These are phyloP conservation scores for Pholiota molesta DNA, from an alignment of 768 basidiomycete species.

Conservation along the genomic window DNA sequence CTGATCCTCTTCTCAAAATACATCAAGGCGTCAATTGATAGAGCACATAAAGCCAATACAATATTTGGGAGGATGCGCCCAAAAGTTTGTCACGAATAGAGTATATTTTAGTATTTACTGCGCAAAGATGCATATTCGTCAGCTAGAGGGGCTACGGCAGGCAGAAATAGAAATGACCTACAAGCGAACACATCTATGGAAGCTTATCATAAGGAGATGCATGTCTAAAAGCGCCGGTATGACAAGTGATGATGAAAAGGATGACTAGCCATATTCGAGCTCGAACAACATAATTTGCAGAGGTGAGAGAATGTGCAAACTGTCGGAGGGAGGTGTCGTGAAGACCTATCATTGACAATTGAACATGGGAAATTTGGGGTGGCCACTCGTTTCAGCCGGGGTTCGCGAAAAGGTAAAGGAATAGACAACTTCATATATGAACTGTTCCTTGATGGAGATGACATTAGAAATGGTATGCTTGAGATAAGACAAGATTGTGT, in stretches of 20 bases:
- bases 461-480: background rate
- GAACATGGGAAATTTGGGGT: slow-evolving; percentile 14
- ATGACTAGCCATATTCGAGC: slow-evolving; percentile 12
- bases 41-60: slow-evolving; percentile 5
- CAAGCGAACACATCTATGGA: slow-evolving; percentile 10
- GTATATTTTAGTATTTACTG: slow-evolving; percentile 14
- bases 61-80: slow-evolving; percentile 17
- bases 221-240: slow-evolving; percentile 22
- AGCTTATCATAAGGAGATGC: slow-evolving; percentile 23
- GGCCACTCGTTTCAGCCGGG: slow-evolving; percentile 20
- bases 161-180: slow-evolving; percentile 18
- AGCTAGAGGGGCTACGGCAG: slow-evolving; percentile 10
- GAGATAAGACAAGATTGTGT: slow-evolving; percentile 9
- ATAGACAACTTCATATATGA: slow-evolving; percentile 11
- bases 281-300: background rate
- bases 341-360: slow-evolving; percentile 11
- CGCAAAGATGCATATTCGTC: slow-evolving; percentile 23
- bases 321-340: slow-evolving; percentile 17
- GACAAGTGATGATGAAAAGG: slow-evolving; percentile 18
- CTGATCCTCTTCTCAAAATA: slow-evolving; percentile 2
- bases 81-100: slow-evolving; percentile 16
- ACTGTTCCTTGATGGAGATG: slow-evolving; percentile 19
- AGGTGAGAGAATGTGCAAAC: slow-evolving; percentile 4
- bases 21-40: background rate
- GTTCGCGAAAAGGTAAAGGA: background rate